Evolutionary conservation across 1,139 yeast genomes (phyloP).

Genomic region (Hemisphaericaspora xylofermentans): DNA sequence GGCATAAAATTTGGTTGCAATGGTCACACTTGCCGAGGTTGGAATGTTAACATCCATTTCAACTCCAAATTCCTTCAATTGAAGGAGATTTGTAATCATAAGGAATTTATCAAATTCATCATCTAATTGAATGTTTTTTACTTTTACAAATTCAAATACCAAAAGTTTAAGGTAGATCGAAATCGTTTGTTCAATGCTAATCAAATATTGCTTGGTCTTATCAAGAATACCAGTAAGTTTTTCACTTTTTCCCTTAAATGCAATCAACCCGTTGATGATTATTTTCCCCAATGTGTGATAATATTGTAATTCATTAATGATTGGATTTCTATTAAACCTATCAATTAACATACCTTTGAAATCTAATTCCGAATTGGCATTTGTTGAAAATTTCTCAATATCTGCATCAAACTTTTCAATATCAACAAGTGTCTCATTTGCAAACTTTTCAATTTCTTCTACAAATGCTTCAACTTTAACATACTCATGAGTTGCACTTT

Average conservation of each 20-base stretch:
- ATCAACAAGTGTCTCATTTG: constrained; percentile 13
- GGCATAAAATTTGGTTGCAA: constrained; percentile 28
- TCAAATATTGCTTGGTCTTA: constrained; percentile 7
- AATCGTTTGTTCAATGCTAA: constrained; percentile 16
- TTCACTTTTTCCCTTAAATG: constrained; percentile 6
- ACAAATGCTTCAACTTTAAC: constrained; percentile 18
- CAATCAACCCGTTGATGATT: constrained; percentile 19
- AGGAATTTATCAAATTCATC: constrained; percentile 29
- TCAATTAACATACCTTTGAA: constrained; percentile 16
- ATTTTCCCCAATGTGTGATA: constrained; percentile 27
- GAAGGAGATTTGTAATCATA: constrained; percentile 22
- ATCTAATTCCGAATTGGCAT: neutral
- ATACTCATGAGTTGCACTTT: constrained; percentile 4
- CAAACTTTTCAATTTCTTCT: constrained; percentile 20
- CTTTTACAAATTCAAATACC: constrained; percentile 16
- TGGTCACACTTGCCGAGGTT: constrained; percentile 20
- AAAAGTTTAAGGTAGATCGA: constrained; percentile 19
- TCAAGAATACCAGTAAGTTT: constrained; percentile 6
- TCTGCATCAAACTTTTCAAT: constrained; percentile 6
- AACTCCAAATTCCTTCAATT: constrained; percentile 11
- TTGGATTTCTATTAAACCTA: constrained; percentile 24
- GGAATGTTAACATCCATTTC: constrained; percentile 4
- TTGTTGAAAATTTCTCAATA: neutral
- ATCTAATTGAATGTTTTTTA: constrained; percentile 4
- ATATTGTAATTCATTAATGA: constrained; percentile 26